These are phyloP conservation scores for Elaeis oleifera DNA, from an alignment of 202 grass and related monocot species.

Conservation along the genomic window DNA sequence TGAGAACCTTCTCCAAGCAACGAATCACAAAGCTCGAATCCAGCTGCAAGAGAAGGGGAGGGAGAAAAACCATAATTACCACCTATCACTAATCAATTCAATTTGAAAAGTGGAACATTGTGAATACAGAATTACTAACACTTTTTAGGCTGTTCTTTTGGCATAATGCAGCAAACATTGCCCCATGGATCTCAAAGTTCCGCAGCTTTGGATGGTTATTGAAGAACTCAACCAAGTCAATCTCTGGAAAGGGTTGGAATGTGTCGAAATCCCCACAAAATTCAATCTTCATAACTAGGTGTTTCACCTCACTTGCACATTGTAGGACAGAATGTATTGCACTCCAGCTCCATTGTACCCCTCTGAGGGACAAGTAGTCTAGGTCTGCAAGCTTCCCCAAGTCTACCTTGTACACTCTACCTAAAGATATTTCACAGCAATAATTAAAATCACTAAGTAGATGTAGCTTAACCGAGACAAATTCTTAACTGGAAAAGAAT, in stretches of 20 bases:
- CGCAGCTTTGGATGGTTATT: constrained; percentile 57
- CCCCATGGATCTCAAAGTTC: constrained; percentile 89
- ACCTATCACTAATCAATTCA: too few relatives aligned
- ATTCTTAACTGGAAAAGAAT: too few relatives aligned
- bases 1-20: constrained; percentile 72
- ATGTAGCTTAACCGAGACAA: too few relatives aligned
- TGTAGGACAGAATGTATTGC: constrained; percentile 58
- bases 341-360: constrained; percentile 83
- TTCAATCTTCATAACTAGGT: constrained; percentile 89
- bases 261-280: constrained; percentile 74
- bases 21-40: constrained; percentile 64
- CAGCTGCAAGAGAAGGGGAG: constrained; percentile 41
- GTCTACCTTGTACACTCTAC: constrained; percentile 63
- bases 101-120: too few relatives aligned
- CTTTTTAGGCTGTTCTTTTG: constrained; percentile 89
- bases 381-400: constrained; percentile 59
- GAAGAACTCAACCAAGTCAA: constrained; percentile 86
- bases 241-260: constrained; percentile 73
- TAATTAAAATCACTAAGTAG: too few relatives aligned
- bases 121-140: constrained; percentile 26
- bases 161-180: constrained; percentile 88
- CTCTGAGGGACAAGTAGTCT: constrained; percentile 56
- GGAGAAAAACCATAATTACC: too few relatives aligned
- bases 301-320: constrained; percentile 58
- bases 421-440: constrained; percentile 20